A percentile compares a stretch with the other conserved stretches of the same genome.
These are phyloP conservation scores for Syncephalastrum monosporum DNA, from an alignment of 371 early-diverging fungal species.

Conservation along the genomic window DNA sequence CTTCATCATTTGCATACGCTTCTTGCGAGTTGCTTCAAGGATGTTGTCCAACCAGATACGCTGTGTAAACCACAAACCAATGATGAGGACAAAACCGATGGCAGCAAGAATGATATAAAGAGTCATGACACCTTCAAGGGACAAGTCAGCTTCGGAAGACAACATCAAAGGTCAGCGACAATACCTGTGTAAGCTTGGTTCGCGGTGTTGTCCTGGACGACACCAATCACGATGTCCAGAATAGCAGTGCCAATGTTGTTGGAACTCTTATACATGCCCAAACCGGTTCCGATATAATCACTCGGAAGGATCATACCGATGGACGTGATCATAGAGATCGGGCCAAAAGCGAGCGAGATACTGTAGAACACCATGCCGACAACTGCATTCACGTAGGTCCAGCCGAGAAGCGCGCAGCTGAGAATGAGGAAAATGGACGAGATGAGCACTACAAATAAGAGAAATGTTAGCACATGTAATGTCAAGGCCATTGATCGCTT, in stretches of 20 bases:
- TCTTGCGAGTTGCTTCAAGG: constrained; percentile 28
- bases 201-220: constrained; percentile 48
- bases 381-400: constrained; percentile 38
- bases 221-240: constrained; percentile 49
- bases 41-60: constrained; percentile 29
- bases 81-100: constrained; percentile 35
- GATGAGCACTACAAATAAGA: constrained; percentile 15
- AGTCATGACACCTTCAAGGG: constrained; percentile 31
- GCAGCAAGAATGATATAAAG: constrained; percentile 34
- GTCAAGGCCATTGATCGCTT: constrained; percentile 1
- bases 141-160: background rate
- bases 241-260: constrained; percentile 52
- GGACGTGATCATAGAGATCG: constrained; percentile 52
- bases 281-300: constrained; percentile 53
- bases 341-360: constrained; percentile 51
- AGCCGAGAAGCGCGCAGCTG: constrained; percentile 43
- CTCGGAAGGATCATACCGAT: constrained; percentile 51
- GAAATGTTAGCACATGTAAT: background rate
- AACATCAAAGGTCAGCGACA: background rate
- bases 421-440: constrained; percentile 47
- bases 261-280: constrained; percentile 51
- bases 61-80: constrained; percentile 28
- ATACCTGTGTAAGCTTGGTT: constrained; percentile 30
- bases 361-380: constrained; percentile 52
- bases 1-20: constrained; percentile 38